Evolutionary conservation across 2,329 filamentous ascomycete species (phyloP).

Genomic region (Stagonosporopsis rhizophila): DNA sequence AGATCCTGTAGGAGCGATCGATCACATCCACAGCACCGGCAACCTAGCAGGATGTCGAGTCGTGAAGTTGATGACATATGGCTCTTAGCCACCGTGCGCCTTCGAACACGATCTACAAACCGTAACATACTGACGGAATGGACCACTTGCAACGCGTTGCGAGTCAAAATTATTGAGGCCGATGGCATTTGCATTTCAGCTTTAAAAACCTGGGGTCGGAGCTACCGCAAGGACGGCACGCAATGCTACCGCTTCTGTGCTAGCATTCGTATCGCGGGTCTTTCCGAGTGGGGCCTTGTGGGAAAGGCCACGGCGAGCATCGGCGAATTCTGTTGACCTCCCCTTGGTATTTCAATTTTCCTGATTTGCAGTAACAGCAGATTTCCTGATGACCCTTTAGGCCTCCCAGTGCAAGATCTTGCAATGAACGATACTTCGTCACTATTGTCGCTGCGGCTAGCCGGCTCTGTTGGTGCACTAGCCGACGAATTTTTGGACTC

Average conservation of each 20-base stretch:
- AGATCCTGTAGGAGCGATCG: conserved; percentile 1
- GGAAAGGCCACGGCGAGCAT: background rate
- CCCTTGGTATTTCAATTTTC: background rate
- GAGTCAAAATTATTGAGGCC: background rate
- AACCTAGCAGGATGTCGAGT: background rate
- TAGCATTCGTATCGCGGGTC: background rate
- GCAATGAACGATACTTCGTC: background rate
- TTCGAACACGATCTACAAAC: conserved; percentile 7
- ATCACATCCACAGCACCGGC: background rate
- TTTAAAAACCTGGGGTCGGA: background rate
- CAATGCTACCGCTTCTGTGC: background rate
- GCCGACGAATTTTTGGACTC: background rate
- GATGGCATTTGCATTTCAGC: background rate
- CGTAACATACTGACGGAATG: background rate
- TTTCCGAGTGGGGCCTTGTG: background rate
- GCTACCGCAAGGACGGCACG: background rate
- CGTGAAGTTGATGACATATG: background rate
- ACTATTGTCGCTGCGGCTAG: background rate
- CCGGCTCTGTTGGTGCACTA: background rate
- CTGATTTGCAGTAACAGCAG: background rate
- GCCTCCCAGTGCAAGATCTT: background rate
- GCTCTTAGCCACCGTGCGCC: background rate
- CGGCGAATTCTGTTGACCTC: conserved; percentile 4
- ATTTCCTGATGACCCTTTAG: background rate
- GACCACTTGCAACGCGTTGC: background rate